Conservation (phyloP, 2,329 filamentous ascomycete genomes). For the Pseudocercospora ulei region DNA sequence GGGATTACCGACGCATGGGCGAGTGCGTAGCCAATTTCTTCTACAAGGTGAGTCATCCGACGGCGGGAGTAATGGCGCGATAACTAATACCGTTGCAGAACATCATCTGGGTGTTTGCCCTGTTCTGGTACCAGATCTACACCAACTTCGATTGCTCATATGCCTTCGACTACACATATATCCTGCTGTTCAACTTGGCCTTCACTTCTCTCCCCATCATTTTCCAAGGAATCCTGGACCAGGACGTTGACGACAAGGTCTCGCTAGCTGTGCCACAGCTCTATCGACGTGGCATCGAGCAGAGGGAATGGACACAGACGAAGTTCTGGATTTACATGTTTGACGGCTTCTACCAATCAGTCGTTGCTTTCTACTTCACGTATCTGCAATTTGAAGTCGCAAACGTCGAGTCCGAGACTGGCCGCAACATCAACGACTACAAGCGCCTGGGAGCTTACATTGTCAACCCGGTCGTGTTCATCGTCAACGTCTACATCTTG, state of each 20-base stretch:
- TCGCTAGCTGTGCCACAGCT: conserved; percentile 90
- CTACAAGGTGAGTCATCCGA: conserved; percentile 60
- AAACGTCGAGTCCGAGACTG: conserved; percentile 60
- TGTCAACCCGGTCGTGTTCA: conserved; percentile 70
- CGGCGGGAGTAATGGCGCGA: not conserved
- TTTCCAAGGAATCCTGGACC: conserved; percentile 91
- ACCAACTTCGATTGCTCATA: conserved; percentile 95
- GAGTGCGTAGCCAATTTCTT: conserved; percentile 98
- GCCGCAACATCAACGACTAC: conserved; percentile 67
- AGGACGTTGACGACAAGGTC: conserved; percentile 89
- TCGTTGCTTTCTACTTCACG: conserved; percentile 86
- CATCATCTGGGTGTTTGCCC: conserved; percentile 89
- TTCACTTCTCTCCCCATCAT: conserved; percentile 94
- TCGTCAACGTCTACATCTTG: conserved; percentile 88
- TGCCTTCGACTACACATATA: conserved; percentile 95
- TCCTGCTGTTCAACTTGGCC: conserved; percentile 88
- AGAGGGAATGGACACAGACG: conserved; percentile 85
- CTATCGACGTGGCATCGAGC: conserved; percentile 89
- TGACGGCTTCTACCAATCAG: conserved; percentile 88
- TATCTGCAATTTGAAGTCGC: conserved; percentile 67
- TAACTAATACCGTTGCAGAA: conserved; percentile 49
- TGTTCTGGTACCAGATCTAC: conserved; percentile 97
- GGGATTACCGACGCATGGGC: conserved; percentile 88
- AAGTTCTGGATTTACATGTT: conserved; percentile 98
- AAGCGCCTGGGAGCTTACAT: conserved; percentile 79